A percentile compares a stretch with the other conserved stretches of the same genome.
Conservation (phyloP, 83 land plant species). For the Isoetes engelmannii region DNA sequence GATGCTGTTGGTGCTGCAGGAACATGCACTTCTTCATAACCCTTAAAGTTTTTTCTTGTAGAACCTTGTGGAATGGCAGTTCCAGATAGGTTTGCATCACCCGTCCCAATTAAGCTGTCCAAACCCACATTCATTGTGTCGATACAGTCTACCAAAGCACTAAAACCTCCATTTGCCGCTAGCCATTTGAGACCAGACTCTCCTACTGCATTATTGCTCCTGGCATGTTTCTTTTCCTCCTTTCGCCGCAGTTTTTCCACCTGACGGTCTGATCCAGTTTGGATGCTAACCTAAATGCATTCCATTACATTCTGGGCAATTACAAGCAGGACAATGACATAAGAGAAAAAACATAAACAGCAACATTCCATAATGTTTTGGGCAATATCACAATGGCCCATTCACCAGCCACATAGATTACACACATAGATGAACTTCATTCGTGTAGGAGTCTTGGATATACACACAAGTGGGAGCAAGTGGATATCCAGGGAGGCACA, state of each 20-base stretch:
- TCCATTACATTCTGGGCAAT: too few relatives aligned
- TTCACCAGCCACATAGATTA: too few relatives aligned
- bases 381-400: too few relatives aligned
- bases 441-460: too few relatives aligned
- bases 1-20: slow-evolving; percentile 79
- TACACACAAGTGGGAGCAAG: too few relatives aligned
- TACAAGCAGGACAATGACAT: too few relatives aligned
- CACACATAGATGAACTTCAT: too few relatives aligned
- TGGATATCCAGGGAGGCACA: too few relatives aligned
- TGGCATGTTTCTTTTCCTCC: slow-evolving; percentile 65
- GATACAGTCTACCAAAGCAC: slow-evolving; percentile 75
- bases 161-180: slow-evolving; percentile 51
- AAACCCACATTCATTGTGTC: slow-evolving; percentile 49
- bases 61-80: slow-evolving; percentile 87
- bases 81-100: slow-evolving; percentile 47
- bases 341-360: too few relatives aligned
- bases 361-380: too few relatives aligned
- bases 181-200: slow-evolving; percentile 49
- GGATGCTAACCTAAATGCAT: slow-evolving; percentile 68
- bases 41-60: slow-evolving; percentile 52
- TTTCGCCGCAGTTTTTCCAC: slow-evolving; percentile 88
- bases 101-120: slow-evolving; percentile 74
- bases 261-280: slow-evolving; percentile 65
- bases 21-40: slow-evolving; percentile 91
- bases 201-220: slow-evolving; percentile 24